phyloP scores from a whole-genome alignment of 2,329 filamentous ascomycete genomes.

The Aspergillus sp. region DNA sequence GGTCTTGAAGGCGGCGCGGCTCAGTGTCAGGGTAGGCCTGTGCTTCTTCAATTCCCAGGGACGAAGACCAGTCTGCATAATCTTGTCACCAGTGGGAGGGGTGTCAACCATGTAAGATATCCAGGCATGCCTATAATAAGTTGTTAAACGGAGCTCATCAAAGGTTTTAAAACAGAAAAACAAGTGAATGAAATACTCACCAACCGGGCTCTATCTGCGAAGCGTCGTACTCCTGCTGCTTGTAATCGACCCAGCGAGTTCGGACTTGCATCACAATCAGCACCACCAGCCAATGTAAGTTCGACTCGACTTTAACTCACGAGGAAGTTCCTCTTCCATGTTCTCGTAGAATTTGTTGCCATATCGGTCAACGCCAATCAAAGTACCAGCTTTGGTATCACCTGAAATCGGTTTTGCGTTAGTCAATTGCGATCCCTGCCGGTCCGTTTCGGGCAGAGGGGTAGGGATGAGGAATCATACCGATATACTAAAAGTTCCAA shows the following conservation, averaged over 20 bases:
- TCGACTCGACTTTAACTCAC: conserved; percentile 52
- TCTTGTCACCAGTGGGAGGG: conserved; percentile 73
- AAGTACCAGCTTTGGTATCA: conserved; percentile 90
- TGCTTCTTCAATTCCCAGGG: conserved; percentile 75
- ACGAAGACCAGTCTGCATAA: conserved; percentile 66
- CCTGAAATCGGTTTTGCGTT: conserved; percentile 54
- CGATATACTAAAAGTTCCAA: conserved; percentile 40
- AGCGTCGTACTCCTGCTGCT: conserved; percentile 66
- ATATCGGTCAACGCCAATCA: conserved; percentile 82
- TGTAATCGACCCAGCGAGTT: conserved; percentile 97
- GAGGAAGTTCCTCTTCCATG: conserved; percentile 79
- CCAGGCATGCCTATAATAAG: conserved; percentile 75
- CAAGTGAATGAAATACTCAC: conserved; percentile 36
- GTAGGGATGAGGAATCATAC: conserved; percentile 26
- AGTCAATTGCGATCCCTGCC: conserved; percentile 16
- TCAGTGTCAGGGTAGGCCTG: conserved; percentile 72
- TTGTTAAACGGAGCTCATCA: neutral
- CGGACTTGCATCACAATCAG: conserved; percentile 60
- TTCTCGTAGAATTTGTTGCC: conserved; percentile 99
- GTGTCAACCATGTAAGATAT: conserved; percentile 91
- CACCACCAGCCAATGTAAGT: conserved; percentile 9
- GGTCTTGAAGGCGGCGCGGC: conserved; percentile 79
- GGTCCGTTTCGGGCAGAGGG: neutral
- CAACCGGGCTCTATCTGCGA: conserved; percentile 88
- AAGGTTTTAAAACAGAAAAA: neutral